phyloP scores from a whole-genome alignment of 2,329 filamentous ascomycete genomes.

The Eurotiales sp. region DNA sequence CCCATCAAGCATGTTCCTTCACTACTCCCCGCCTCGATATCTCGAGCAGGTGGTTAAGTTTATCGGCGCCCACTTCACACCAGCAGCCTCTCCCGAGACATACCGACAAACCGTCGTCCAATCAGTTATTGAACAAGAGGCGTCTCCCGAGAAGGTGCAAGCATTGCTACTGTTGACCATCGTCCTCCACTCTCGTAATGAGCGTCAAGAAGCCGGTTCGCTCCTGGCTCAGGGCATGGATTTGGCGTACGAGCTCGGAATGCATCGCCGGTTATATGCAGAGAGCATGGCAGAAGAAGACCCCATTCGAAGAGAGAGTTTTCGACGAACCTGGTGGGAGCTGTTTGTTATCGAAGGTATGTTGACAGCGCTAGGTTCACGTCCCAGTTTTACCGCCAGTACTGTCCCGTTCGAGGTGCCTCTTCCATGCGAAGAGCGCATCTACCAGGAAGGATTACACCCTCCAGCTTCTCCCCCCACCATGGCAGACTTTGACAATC shows the following conservation, averaged over 20 bases:
- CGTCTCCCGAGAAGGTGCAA: constrained; percentile 66
- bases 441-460: constrained; percentile 52
- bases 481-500: constrained; percentile 71
- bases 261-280: constrained; percentile 69
- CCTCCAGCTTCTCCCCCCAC: constrained; percentile 55
- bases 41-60: constrained; percentile 55
- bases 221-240: constrained; percentile 66
- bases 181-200: constrained; percentile 70
- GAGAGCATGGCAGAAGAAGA: constrained; percentile 60
- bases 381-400: constrained; percentile 57
- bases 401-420: constrained; percentile 66
- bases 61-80: constrained; percentile 53
- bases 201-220: constrained; percentile 64
- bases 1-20: constrained; percentile 42
- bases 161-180: constrained; percentile 73
- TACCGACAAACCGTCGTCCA: constrained; percentile 38
- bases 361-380: constrained; percentile 63
- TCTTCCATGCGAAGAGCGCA: constrained; percentile 78
- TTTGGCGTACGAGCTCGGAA: constrained; percentile 69
- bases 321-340: constrained; percentile 89
- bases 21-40: constrained; percentile 39
- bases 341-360: constrained; percentile 78
- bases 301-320: constrained; percentile 71
- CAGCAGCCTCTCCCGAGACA: constrained; percentile 41
- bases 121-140: constrained; percentile 30